Percentiles rank a stretch among this genome's conserved stretches.
Conservation (phyloP, 768 basidiomycete genomes). For the Amanita brunnescens region DNA sequence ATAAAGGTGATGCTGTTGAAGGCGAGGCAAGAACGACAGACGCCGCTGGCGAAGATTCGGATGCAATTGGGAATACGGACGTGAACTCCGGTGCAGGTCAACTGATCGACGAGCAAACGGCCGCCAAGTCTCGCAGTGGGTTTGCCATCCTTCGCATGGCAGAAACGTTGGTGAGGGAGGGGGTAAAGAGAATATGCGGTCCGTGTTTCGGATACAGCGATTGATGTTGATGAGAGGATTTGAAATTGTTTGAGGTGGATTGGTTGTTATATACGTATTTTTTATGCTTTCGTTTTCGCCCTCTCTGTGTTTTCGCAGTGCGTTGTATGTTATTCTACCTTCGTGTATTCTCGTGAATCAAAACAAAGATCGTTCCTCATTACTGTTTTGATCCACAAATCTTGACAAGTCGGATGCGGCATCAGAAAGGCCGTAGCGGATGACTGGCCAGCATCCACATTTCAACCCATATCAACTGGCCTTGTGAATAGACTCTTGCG, state of each 20-base stretch:
- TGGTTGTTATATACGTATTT: background rate
- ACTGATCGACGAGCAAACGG: constrained; percentile 4
- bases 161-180: constrained; percentile 2
- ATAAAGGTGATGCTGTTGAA: background rate
- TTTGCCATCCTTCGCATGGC: constrained; percentile 2
- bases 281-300: background rate
- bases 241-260: too few relatives aligned
- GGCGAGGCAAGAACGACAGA: background rate
- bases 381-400: background rate
- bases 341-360: too few relatives aligned
- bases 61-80: background rate
- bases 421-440: background rate
- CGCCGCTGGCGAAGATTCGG: background rate
- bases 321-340: too few relatives aligned
- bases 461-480: too few relatives aligned
- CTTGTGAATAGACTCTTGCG: too few relatives aligned
- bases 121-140: background rate
- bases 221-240: background rate
- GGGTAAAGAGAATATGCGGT: constrained; percentile 1
- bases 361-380: too few relatives aligned
- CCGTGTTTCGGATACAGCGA: background rate
- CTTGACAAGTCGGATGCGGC: background rate
- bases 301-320: too few relatives aligned
- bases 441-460: too few relatives aligned
- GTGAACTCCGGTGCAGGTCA: background rate